Evolutionary conservation across 495 filamentous ascomycete genomes (phyloP), one percentile per base, ranked within the genome.

Genomic region (Penicillium silybi): DNA sequence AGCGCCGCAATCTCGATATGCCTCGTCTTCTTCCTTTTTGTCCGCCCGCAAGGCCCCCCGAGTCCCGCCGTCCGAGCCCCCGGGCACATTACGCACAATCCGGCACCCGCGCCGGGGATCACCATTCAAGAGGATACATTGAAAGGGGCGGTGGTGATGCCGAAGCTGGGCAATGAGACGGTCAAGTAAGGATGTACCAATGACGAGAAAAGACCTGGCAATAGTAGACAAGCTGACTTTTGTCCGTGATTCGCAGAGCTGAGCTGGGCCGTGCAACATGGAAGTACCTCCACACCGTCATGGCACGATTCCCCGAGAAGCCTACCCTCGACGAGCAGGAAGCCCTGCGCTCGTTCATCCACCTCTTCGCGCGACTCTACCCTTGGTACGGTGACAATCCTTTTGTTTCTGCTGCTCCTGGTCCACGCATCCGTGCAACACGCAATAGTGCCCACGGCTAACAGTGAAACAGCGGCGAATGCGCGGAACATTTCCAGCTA

Each of bases 231-330:
- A 6, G 6, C 7, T 18, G 34, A n/a, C 9, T 23, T 13, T 11
- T 35, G n/a, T 32, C 43, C 13, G n/a, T 32, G 0, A 41, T 40
- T 41, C 50, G 16, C 59, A 92, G 88, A 72, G 92, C 88, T 44
- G 90, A 96, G 72, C 79, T 96, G 16, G 92, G 92, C 52, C 86
- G 89, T 58, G 85, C 90, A 22, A 84, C 88, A 18, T 96, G 90
- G 92, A 90, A 92, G 63, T 83, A 96, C 57, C 82, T 98, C 62
- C 93, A 98, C 70, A 98, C 95, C 1, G 93, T 89, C 67, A 90
- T 97, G 80, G 87, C 90, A 32, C 85, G 91, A 48, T 98, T 92
- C 71, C 95, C 93, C 37, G 88, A 92, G 57, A 79, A 86, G 48
- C 92, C 93, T 0, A 87, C 86, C 0, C 65, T 79, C 46, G 90